phyloP scores from a whole-genome alignment of 2,329 filamentous ascomycete genomes.

The Westerdykella ornata region DNA sequence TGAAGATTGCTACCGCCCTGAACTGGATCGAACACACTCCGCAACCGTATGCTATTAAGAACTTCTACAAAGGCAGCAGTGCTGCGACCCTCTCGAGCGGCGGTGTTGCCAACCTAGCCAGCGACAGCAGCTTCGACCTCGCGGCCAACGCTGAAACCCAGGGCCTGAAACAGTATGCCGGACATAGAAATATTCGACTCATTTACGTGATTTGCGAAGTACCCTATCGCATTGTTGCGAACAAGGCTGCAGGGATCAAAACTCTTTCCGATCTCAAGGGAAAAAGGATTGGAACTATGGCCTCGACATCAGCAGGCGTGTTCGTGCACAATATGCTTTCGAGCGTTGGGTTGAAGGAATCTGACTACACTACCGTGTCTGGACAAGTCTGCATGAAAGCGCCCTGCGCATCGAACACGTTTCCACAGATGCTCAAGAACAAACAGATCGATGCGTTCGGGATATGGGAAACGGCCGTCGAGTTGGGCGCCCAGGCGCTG shows the following conservation, averaged over 20 bases:
- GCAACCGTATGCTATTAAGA: conserved; percentile 19
- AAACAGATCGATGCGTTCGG: conserved; percentile 20
- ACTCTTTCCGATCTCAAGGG: conserved; percentile 19
- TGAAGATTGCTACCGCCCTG: conserved; percentile 17
- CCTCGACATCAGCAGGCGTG: conserved; percentile 10
- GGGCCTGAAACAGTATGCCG: conserved; percentile 18
- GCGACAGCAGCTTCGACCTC: conserved; percentile 18
- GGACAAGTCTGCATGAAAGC: conserved; percentile 18
- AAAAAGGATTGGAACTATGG: conserved; percentile 20
- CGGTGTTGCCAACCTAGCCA: conserved; percentile 17
- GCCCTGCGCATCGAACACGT: conserved; percentile 15
- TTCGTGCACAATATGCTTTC: conserved; percentile 19
- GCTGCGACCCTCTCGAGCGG: conserved; percentile 8
- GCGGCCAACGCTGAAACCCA: conserved; percentile 28
- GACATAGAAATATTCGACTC: conserved; percentile 20
- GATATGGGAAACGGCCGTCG: conserved; percentile 23
- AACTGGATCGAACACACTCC: conserved; percentile 25
- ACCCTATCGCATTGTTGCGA: conserved; percentile 21
- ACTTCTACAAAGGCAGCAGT: conserved; percentile 19
- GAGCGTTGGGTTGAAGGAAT: conserved; percentile 12
- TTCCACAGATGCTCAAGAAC: conserved; percentile 13
- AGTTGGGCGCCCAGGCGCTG: conserved; percentile 15
- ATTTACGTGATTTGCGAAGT: conserved; percentile 27
- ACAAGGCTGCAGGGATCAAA: conserved; percentile 12
- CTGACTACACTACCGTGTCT: conserved; percentile 13